A percentile compares a stretch with the other conserved stretches of the same genome.
Conservation (phyloP, 2,329 filamentous ascomycete species). For the Alternaria viburni region DNA sequence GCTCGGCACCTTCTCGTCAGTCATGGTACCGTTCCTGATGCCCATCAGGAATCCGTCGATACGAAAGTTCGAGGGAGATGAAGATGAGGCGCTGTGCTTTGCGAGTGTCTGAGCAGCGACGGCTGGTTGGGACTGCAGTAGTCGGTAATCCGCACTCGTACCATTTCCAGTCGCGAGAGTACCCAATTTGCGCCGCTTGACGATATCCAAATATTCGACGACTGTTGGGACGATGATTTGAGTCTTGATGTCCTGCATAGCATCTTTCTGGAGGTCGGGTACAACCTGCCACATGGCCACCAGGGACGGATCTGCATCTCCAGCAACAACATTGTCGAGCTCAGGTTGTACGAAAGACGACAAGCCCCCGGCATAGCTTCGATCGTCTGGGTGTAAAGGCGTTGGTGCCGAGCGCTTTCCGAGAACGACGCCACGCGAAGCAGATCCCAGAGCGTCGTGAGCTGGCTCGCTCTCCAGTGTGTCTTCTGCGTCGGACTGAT, state of each 20-base stretch:
- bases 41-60: neutral
- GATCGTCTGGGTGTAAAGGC: neutral
- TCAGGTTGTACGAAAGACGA: neutral
- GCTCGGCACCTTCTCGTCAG: neutral
- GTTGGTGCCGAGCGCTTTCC: neutral
- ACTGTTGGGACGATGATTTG: neutral
- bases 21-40: neutral
- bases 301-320: neutral
- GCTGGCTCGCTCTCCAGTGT: neutral
- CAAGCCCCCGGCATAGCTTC: neutral
- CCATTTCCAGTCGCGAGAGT: neutral
- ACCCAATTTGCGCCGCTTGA: neutral
- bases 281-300: neutral
- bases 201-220: neutral
- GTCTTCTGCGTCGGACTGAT: neutral
- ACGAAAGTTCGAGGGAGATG: neutral
- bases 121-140: neutral
- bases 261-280: neutral
- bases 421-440: neutral
- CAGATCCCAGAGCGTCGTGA: neutral
- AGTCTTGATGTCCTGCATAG: neutral
- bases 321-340: neutral
- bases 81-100: neutral
- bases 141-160: neutral
- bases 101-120: neutral